Evolutionary conservation across 2,329 filamentous ascomycete species (phyloP), one percentile per base, ranked within the genome.

Genomic region (Colletotrichum zoysiae): DNA sequence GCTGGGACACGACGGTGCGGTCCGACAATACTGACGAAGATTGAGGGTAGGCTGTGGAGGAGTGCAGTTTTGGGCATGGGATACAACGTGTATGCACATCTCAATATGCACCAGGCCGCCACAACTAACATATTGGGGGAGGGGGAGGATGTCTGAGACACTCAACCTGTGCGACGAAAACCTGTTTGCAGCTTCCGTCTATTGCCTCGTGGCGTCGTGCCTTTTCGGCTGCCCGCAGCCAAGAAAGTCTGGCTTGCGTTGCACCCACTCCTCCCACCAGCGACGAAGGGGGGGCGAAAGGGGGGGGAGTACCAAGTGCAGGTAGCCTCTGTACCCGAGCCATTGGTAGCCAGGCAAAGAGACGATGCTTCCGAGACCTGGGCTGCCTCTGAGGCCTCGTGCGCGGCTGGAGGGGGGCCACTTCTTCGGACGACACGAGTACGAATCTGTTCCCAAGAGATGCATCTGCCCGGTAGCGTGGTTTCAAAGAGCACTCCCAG

Each of bases 191-290:
- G 58, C 51, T 46, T 44, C 55, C 51, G 60, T 48, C 53, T 48
- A 44, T 55, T 14, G 46, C 69, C 69, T 71, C 65, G 69, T 71
- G 65, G 69, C 69, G 65, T 65, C 33, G 59, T 59, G 60, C 55
- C 23, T 64, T 68, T 59, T 59, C 65, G 65, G 59, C 53, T 38
- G 38, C 46, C 59, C 35, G 42, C 65, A 59, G 42, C 67, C 20
- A 38, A 40, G n/a, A 42, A 42, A 62, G 68, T 61, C 64, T 44
- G 46, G 26, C 30, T 63, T 51, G 53, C 58, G 35, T 71, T 58
- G 50, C 58, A 68, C 65, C 38, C 51, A 44, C 58, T 38, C 58
- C 51, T 53, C 38, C 48, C 11, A 2, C 51, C 35, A 35, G 30
- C 38, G 33, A 53, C 44, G 35, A 42, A 42, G 23, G 23, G 40